Base-by-base conservation (phyloP, 2,329 filamentous ascomycete genomes). In the Leptographium lundbergii region DNA sequence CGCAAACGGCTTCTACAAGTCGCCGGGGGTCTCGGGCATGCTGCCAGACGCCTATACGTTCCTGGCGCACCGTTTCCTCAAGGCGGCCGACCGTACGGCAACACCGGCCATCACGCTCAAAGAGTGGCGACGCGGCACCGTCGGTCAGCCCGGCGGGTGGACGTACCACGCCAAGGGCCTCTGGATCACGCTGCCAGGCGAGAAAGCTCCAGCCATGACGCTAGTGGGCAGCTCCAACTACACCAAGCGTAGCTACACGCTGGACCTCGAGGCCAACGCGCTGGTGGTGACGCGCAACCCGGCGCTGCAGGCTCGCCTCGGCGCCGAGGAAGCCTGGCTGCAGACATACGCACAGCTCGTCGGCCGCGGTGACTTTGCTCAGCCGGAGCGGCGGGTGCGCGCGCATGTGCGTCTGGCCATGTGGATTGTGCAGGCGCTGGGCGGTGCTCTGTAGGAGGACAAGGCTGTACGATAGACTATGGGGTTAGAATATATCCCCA, bases 141-240 rank as follows among this genome's bases (percentile, higher is more conserved):
- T 95, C 2, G 88, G 88, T 22, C 81, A 90, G 66, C 84, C 88
- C 0, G 89, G 78, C 1, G 92, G 90, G 0, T 99, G 95, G 94
- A 96, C 92, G 0, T 99, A 99, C 71, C 94, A 99, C 67, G 94
- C 94, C 54, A 99, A 99, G 72, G 94, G 94, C 0, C 77, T 97
- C 2, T 97, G 92, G 92, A 79, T 96, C 29, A 89, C 88, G 0
- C 77, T 92, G 58, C 82, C 87, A 0, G 75, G 78, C 2, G 81
- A 86, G 54, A 71, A 77, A 42, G 74, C 84, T 47, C 91, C 91
- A 0, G 85, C 86, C 54, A 77, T 97, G 59, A 95, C 86, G 36
- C 78, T 97, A 22, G 81, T 99, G 0, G 94, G 94, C 1, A 95
- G 89, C 69, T 94, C 88, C 11, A 99, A 99, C 69, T 99, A 97